phyloP scores from a whole-genome alignment of 2,329 filamentous ascomycete genomes.

The Monilinia fructicola region DNA sequence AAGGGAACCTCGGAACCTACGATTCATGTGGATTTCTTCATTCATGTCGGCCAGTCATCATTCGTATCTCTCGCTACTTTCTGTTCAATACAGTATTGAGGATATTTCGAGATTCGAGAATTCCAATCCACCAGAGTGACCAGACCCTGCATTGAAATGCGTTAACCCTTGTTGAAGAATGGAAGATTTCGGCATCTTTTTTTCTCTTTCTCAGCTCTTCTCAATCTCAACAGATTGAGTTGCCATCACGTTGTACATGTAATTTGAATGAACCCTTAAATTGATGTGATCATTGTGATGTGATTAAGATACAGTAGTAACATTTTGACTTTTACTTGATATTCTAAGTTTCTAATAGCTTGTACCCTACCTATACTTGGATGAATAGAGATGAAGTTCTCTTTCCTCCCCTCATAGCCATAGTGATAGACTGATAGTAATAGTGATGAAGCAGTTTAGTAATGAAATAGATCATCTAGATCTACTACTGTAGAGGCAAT shows the following conservation, averaged over 20 bases:
- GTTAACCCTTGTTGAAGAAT: neutral
- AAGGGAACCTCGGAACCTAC: neutral
- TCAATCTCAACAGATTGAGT: slow-evolving; percentile 9
- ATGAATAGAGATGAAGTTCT: too few relatives aligned
- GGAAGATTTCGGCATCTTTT: slow-evolving; percentile 13
- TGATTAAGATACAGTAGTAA: too few relatives aligned
- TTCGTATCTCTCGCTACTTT: too few relatives aligned
- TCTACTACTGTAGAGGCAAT: too few relatives aligned
- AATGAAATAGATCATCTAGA: too few relatives aligned
- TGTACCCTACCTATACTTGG: too few relatives aligned
- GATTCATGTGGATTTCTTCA: slow-evolving; percentile 3
- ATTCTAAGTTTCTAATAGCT: too few relatives aligned
- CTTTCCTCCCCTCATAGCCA: too few relatives aligned
- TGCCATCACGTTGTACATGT: neutral
- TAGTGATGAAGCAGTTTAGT: too few relatives aligned
- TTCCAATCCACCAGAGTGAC: neutral
- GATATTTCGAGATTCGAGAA: slow-evolving; percentile 7
- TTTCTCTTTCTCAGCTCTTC: neutral
- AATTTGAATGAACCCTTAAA: neutral
- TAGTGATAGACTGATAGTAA: too few relatives aligned
- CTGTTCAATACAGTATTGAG: neutral
- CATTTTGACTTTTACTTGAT: too few relatives aligned
- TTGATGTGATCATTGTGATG: neutral
- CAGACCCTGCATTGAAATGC: slow-evolving; percentile 1
- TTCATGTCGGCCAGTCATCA: neutral